Conservation (phyloP, 139 green algal genomes). For the Coelastrella sp. region DNA sequence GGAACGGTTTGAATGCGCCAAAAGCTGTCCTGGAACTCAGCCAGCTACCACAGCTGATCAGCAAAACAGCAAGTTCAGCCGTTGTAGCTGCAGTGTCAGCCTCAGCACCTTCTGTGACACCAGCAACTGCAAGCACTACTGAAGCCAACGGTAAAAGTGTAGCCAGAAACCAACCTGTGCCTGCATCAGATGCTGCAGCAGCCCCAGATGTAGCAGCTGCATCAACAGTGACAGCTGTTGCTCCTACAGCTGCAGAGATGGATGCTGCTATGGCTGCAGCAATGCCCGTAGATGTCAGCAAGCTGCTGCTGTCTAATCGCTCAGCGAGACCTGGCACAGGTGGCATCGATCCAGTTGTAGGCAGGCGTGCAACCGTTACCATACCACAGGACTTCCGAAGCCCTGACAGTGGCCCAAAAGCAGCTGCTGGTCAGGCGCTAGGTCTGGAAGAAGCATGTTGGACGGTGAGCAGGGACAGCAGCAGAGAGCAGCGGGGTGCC, state of each 20-base stretch:
- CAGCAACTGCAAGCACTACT: neutral
- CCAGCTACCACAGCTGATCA: too few species aligned
- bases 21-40: too few species aligned
- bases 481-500: conserved; percentile 23
- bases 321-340: neutral
- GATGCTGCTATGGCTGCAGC: conserved; percentile 35
- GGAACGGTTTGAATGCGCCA: neutral
- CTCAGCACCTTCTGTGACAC: neutral
- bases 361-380: neutral
- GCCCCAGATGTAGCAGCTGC: conserved; percentile 1
- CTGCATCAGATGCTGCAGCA: neutral
- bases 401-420: conserved; percentile 3
- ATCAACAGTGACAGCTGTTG: too few species aligned
- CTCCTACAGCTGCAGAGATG: neutral
- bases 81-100: too few species aligned
- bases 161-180: neutral
- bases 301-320: conserved; percentile 4
- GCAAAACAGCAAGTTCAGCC: neutral
- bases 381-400: conserved; percentile 1
- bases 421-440: conserved; percentile 28
- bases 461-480: conserved; percentile 4
- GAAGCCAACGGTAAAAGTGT: neutral
- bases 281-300: conserved; percentile 36
- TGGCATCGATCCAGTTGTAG: neutral
- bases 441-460: neutral